Evolutionary conservation across 1,284 basidiomycete species (phyloP).

Genomic region (Trametes polyzona): DNA sequence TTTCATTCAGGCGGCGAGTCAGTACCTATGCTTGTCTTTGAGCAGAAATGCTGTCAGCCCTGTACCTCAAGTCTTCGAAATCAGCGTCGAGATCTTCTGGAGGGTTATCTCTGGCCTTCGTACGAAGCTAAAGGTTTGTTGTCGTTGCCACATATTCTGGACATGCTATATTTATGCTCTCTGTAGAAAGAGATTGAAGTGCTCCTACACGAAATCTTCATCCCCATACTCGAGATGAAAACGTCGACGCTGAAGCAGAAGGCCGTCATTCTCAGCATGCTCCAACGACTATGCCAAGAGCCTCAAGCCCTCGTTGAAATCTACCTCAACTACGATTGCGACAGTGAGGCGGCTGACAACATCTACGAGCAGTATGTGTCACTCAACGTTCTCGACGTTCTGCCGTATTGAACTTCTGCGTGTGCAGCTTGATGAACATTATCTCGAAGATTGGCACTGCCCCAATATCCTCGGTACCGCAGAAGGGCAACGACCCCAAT

Average conservation of each 20-base stretch:
- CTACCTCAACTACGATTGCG: slow-evolving; percentile 98
- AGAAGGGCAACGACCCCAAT: slow-evolving; percentile 56
- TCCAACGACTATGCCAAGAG: slow-evolving; percentile 88
- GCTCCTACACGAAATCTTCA: slow-evolving; percentile 96
- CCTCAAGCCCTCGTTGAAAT: slow-evolving; percentile 96
- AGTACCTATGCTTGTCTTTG: slow-evolving; percentile 92
- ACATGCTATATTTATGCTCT: background rate
- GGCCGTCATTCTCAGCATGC: slow-evolving; percentile 85
- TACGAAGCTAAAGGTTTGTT: slow-evolving; percentile 87
- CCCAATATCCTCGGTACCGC: slow-evolving; percentile 54
- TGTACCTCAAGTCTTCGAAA: slow-evolving; percentile 96
- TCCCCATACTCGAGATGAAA: slow-evolving; percentile 98
- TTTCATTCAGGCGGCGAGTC: slow-evolving; percentile 91
- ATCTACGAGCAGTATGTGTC: slow-evolving; percentile 88
- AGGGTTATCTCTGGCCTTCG: slow-evolving; percentile 92
- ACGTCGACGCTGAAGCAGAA: slow-evolving; percentile 96
- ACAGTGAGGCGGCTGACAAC: slow-evolving; percentile 90
- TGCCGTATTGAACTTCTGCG: no score
- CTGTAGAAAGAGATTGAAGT: slow-evolving; percentile 98
- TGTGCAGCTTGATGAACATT: slow-evolving; percentile 83
- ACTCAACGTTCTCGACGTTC: no score
- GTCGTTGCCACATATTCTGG: background rate
- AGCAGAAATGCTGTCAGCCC: slow-evolving; percentile 96
- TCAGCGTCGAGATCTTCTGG: slow-evolving; percentile 99
- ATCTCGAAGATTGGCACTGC: slow-evolving; percentile 88